Base-by-base conservation (phyloP, 208 protist species). In the Crithidia mellificae region DNA sequence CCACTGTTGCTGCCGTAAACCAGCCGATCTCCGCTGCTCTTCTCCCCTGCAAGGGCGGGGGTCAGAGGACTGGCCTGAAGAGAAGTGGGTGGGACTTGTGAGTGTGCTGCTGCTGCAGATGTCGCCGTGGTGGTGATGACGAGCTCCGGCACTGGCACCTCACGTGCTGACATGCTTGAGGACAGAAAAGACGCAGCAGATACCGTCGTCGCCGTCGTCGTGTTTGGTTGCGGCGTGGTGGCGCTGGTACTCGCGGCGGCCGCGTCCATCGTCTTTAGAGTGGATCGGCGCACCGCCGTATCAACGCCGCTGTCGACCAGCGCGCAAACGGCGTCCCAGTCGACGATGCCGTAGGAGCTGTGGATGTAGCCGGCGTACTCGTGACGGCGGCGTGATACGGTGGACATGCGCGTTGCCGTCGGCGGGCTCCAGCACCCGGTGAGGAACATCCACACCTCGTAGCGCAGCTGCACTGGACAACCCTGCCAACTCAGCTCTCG, bases 401-500 rank as follows among this genome's bases (percentile, higher is more conserved):
- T 78, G 17, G 72, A 38, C 6, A 65, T 64, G 20, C 85, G 78
- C 34, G 52, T 74, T 14, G 74, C 70, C 17, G 43, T 15, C 57
- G 72, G 65, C 22, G 85, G 67, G 29, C 81, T 82, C 77, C 80
- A 83, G 74, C 81, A 69, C 6, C 85, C 82, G 1, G 82, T 80
- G 25, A 91, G 74, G 39, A 84, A 78, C 44, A 78, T 75, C 85
- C 85, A 91, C 64, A 81, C 75, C 51, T 88, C 80, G 38, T 63
- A 78, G 41, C 85, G 85, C 59, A 82, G 70, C 4, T 53, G 52
- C 24, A 74, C 77, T 1, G 85, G 80, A 66, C 80, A 86, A n/a
- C 83, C 85, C 61, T 74, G 67, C 68, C 80, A 87, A 55, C 85
- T 78, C 25, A 88, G 56, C 47, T 72, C 68, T 19, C 85, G 68